phyloP scores from a whole-genome alignment of 2,329 filamentous ascomycete genomes.

The Incumbomyces lentus region DNA sequence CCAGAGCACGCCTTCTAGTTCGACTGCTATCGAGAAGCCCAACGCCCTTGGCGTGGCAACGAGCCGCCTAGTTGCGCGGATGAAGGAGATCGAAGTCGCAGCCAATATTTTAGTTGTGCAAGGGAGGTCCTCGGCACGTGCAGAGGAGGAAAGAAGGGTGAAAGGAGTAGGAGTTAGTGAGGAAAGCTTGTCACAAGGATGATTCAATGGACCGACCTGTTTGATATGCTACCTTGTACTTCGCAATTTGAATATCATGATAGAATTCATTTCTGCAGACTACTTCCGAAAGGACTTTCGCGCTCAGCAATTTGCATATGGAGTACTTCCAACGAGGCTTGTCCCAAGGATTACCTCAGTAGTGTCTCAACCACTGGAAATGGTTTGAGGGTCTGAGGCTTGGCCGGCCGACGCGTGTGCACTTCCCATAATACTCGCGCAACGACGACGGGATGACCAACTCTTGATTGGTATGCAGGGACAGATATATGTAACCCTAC shows the following conservation, averaged over 20 bases:
- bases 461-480: neutral
- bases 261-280: too few relatives aligned
- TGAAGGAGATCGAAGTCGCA: neutral
- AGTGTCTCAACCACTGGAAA: neutral
- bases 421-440: too few relatives aligned
- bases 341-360: neutral
- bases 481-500: neutral
- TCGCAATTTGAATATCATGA: too few relatives aligned
- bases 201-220: neutral
- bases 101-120: constrained; percentile 6
- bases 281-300: too few relatives aligned
- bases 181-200: constrained; percentile 1
- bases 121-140: neutral
- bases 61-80: neutral
- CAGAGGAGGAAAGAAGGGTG: neutral
- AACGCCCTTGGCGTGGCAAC: neutral
- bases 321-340: neutral
- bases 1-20: neutral
- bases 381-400: neutral
- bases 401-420: neutral
- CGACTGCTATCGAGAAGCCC: neutral
- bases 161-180: neutral
- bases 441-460: too few relatives aligned
- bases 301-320: too few relatives aligned
- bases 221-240: too few relatives aligned